A percentile compares a stretch with the other conserved stretches of the same genome.
Evolutionary conservation across 73 alveolate species (phyloP).

Genomic region (Diophrys sp.): DNA sequence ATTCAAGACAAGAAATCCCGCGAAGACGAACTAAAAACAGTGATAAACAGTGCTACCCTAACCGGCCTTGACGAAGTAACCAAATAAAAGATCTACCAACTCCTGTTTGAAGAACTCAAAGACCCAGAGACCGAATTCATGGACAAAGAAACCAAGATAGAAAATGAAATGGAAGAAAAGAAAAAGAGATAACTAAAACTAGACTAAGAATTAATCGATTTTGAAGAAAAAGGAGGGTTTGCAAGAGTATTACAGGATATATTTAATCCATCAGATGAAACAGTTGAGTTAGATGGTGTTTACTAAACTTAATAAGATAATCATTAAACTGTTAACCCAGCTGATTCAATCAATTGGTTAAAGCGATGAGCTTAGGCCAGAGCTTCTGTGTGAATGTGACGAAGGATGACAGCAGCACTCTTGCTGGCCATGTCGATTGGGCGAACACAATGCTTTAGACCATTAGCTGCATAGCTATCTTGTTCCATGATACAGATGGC

Average conservation of each 20-base stretch:
- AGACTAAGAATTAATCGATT: slow-evolving; percentile 49
- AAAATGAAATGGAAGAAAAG: slow-evolving; percentile 41
- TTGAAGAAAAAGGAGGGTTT: slow-evolving; percentile 62
- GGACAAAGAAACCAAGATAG: not conserved
- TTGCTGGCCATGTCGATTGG: too few species aligned
- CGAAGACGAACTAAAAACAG: slow-evolving; percentile 2
- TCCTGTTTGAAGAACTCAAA: not conserved
- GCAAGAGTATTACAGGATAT: slow-evolving; percentile 39
- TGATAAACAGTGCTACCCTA: not conserved
- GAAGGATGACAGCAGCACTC: too few species aligned
- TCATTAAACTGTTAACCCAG: too few species aligned
- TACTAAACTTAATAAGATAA: slow-evolving; percentile 5
- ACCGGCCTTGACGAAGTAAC: not conserved
- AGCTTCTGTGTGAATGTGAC: too few species aligned
- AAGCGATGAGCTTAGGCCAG: too few species aligned
- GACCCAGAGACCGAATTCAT: not conserved
- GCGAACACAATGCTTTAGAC: too few species aligned
- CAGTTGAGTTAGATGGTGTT: slow-evolving; percentile 52
- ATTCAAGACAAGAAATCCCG: not conserved
- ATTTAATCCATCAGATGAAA: slow-evolving; percentile 44
- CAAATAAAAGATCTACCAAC: slow-evolving; percentile 3
- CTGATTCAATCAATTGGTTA: too few species aligned
- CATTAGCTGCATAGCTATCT: too few species aligned
- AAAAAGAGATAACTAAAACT: slow-evolving; percentile 31
- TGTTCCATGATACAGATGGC: too few species aligned